These are phyloP conservation scores for Trametopsis cervina DNA, from an alignment of 768 basidiomycete species.

Conservation along the genomic window DNA sequence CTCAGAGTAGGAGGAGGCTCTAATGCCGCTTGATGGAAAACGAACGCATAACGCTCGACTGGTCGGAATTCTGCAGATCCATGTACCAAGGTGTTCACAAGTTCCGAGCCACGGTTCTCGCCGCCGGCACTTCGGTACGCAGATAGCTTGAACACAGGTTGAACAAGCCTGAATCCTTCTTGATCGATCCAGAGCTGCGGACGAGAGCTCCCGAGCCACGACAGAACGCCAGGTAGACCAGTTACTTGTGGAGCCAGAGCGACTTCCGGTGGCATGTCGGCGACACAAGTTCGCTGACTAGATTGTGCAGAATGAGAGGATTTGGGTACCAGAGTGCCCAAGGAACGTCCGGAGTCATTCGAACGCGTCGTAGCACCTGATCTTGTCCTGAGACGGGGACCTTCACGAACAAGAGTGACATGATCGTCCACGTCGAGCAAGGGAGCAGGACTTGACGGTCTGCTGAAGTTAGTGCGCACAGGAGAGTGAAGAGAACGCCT, in stretches of 20 bases:
- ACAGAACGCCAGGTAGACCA: slow-evolving; percentile 31
- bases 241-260: background rate
- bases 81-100: slow-evolving; percentile 29
- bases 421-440: background rate
- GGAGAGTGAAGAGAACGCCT: background rate
- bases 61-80: slow-evolving; percentile 65
- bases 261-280: background rate
- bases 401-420: background rate
- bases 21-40: slow-evolving; percentile 67
- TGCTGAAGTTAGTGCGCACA: background rate
- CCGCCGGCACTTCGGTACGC: slow-evolving; percentile 29
- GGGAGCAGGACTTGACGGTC: slow-evolving; percentile 3
- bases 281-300: slow-evolving; percentile 3
- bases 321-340: slow-evolving; percentile 1
- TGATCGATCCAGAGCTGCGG: slow-evolving; percentile 76
- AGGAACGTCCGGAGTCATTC: slow-evolving; percentile 13
- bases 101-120: slow-evolving; percentile 8
- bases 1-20: slow-evolving; percentile 65
- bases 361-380: slow-evolving; percentile 7
- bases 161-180: slow-evolving; percentile 68
- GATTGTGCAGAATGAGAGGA: slow-evolving; percentile 6
- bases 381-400: slow-evolving; percentile 5
- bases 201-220: slow-evolving; percentile 46
- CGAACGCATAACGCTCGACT: slow-evolving; percentile 45
- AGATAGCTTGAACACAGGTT: slow-evolving; percentile 52